Evolutionary conservation across 2,329 filamentous ascomycete genomes (phyloP), one percentile per base, ranked within the genome.

Genomic region (Fusarium goolgardi): DNA sequence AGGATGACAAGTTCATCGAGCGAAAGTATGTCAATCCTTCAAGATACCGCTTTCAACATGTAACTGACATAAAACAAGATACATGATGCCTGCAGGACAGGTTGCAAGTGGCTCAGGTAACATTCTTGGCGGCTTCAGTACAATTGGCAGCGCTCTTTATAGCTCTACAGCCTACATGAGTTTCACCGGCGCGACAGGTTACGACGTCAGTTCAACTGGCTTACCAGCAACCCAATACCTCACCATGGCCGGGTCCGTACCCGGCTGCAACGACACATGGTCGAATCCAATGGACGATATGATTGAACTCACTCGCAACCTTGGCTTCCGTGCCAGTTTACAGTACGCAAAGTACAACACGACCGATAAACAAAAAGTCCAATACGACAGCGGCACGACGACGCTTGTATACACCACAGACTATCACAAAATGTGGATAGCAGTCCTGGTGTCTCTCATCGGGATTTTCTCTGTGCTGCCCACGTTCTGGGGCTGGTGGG

Each of bases 401-500:
- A 63, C 59, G 2, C 46, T 72, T 0, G 67, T 72, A 1, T 72
- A 69, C 6, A 55, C 69, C 11, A 69, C 70, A 3, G 43, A 72
- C n/a, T 72, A 65, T 3, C 21, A 59, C 0, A 67, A 71, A 44
- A 71, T 72, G 70, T 69, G 62, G 59, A 64, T 72, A 46, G 67
- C 67, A 0, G 35, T 72, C 4, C 49, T 39, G 3, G 70, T 67
- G 2, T 72, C 70, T 0, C 54, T 72, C 1, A 34, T 72, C 1
- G 70, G 70, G 0, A 64, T 72, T 12, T 61, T 72, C 3, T 25
- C 61, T 0, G 70, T 72, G 0, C 41, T 72, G 0, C 70, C 70
- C 0, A 64, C 60, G 1, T 72, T 72, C 31, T 72, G 67, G 70
- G 70, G 70, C 2, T 72, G 70, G 70, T 72, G 70, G 70, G 70